A percentile compares a stretch with the other conserved stretches of the same genome.
Evolutionary conservation across 2,329 filamentous ascomycete genomes (phyloP).

Genomic region (Calonectria pauciramosa): DNA sequence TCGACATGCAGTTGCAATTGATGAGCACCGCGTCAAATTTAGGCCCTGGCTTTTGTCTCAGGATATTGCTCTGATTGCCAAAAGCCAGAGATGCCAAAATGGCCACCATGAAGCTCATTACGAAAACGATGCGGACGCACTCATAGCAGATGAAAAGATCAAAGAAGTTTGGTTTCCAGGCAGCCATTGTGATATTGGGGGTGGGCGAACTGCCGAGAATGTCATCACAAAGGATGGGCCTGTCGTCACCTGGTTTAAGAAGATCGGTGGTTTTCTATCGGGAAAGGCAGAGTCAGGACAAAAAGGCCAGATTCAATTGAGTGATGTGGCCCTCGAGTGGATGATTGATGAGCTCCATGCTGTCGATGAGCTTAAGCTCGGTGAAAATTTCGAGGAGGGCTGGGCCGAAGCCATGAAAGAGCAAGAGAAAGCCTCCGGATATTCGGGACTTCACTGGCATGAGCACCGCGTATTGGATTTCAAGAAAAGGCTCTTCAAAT

Average conservation of each 20-base stretch:
- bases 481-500: conserved; percentile 21
- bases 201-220: conserved; percentile 59
- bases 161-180: conserved; percentile 69
- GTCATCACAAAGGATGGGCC: background rate
- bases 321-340: conserved; percentile 65
- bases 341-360: conserved; percentile 64
- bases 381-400: too few relatives aligned
- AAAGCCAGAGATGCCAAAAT: conserved; percentile 45
- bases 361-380: conserved; percentile 48
- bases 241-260: conserved; percentile 22
- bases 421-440: conserved; percentile 25
- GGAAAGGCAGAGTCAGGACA: conserved; percentile 42
- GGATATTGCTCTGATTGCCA: conserved; percentile 49
- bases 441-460: conserved; percentile 46
- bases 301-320: conserved; percentile 54
- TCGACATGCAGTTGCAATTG: conserved; percentile 66
- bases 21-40: conserved; percentile 69
- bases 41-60: conserved; percentile 63
- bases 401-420: background rate
- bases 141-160: conserved; percentile 33
- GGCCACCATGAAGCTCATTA: accelerated
- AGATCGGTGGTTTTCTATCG: conserved; percentile 38
- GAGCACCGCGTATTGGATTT: conserved; percentile 41
- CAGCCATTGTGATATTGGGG: conserved; percentile 67
- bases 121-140: background rate